Conservation (phyloP, 176 grass and related monocot genomes). For the Avena eriantha region DNA sequence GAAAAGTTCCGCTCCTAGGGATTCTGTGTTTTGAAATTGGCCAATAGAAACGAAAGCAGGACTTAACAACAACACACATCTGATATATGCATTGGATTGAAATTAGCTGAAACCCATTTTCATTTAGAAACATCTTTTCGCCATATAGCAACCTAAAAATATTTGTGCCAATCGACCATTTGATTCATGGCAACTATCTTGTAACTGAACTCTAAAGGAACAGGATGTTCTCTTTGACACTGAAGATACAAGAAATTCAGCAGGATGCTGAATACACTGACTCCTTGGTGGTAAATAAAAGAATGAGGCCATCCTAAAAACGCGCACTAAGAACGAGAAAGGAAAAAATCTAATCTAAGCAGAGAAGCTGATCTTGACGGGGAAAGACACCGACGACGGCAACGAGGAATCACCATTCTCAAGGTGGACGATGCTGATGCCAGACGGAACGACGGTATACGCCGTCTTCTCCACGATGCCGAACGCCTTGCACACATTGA, state of each 20-base stretch:
- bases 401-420: constrained; percentile 28
- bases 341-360: not conserved
- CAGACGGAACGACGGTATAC: constrained; percentile 54
- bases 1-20: too few relatives aligned
- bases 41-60: too few relatives aligned
- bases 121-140: too few relatives aligned
- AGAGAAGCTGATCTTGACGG: constrained; percentile 27
- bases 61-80: too few relatives aligned
- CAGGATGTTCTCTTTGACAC: not conserved
- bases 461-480: constrained; percentile 55
- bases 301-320: not conserved
- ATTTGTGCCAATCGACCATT: not conserved
- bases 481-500: constrained; percentile 53
- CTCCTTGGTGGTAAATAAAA: not conserved
- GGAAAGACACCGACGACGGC: constrained; percentile 44
- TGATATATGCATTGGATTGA: too few relatives aligned
- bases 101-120: not conserved
- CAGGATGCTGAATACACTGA: not conserved
- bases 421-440: constrained; percentile 41
- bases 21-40: too few relatives aligned
- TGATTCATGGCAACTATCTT: not conserved
- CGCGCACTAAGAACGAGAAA: not conserved
- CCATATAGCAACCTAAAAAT: not conserved
- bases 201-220: not conserved
- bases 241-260: not conserved